These are phyloP conservation scores for Crithidia expoeki DNA, from an alignment of 208 protist species.

Conservation along the genomic window DNA sequence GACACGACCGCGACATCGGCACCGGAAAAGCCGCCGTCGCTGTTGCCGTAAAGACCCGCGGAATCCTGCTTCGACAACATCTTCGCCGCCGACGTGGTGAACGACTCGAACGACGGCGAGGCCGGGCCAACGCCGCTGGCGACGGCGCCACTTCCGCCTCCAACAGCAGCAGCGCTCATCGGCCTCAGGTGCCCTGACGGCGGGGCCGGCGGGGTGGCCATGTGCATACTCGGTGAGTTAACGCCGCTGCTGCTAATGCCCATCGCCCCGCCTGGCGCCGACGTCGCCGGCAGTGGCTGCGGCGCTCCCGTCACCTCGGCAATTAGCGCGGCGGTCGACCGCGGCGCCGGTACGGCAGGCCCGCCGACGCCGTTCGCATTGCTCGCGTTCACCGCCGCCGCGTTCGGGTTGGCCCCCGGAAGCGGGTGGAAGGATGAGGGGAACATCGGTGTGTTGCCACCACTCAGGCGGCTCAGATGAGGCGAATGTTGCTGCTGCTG, in stretches of 20 bases:
- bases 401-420: neutral
- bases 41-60: neutral
- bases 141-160: neutral
- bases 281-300: slow-evolving; percentile 6
- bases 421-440: neutral
- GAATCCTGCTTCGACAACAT: slow-evolving; percentile 19
- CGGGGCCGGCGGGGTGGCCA: slow-evolving; percentile 5
- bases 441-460: neutral
- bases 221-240: neutral
- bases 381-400: neutral
- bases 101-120: slow-evolving; percentile 18
- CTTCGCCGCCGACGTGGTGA: slow-evolving; percentile 30
- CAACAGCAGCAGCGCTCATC: neutral
- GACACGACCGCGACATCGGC: neutral
- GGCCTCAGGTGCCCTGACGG: neutral
- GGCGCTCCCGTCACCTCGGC: slow-evolving; percentile 29
- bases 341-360: slow-evolving; percentile 28
- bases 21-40: neutral
- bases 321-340: slow-evolving; percentile 25
- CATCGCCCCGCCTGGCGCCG: neutral
- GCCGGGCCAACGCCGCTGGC: neutral
- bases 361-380: neutral
- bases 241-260: neutral
- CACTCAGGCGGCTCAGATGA: neutral
- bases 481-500: neutral